A percentile compares a stretch with the other conserved stretches of the same genome.
Evolutionary conservation across 768 basidiomycete species (phyloP).

Genomic region (Rubroboletus satanas): DNA sequence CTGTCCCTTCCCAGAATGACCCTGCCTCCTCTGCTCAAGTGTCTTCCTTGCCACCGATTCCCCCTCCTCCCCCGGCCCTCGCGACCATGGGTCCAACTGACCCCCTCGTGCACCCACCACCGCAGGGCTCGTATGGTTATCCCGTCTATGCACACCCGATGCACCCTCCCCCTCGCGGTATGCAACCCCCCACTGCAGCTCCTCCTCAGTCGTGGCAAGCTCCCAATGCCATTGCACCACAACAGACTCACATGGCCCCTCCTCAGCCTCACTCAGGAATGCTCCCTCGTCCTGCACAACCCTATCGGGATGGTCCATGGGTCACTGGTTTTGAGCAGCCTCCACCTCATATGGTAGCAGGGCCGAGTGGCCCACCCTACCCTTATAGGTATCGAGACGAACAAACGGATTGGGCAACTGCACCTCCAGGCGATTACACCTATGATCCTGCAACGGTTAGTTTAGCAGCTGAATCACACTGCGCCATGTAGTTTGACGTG

Average conservation of each 20-base stretch:
- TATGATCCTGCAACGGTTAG: slow-evolving; percentile 53
- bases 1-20: slow-evolving; percentile 21
- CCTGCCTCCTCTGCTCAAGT: slow-evolving; percentile 25
- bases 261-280: slow-evolving; percentile 43
- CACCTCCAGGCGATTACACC: slow-evolving; percentile 43
- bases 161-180: slow-evolving; percentile 35
- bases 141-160: slow-evolving; percentile 41
- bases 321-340: slow-evolving; percentile 50
- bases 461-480: slow-evolving; percentile 2
- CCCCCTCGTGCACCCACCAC: slow-evolving; percentile 29
- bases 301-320: slow-evolving; percentile 55
- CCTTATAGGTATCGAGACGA: slow-evolving; percentile 65
- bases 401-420: slow-evolving; percentile 43
- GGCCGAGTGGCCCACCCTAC: slow-evolving; percentile 43
- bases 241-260: slow-evolving; percentile 57
- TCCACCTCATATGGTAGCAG: slow-evolving; percentile 45
- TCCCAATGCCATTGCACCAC: slow-evolving; percentile 56
- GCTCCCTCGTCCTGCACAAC: slow-evolving; percentile 41
- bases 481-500: slow-evolving; percentile 5
- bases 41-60: slow-evolving; percentile 24
- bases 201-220: slow-evolving; percentile 66
- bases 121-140: slow-evolving; percentile 28
- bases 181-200: slow-evolving; percentile 45
- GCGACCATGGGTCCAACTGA: slow-evolving; percentile 28
- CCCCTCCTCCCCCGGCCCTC: slow-evolving; percentile 27